Conservation (phyloP, 2,329 filamentous ascomycete genomes). For the Stagonosporopsis chrysanthemi region DNA sequence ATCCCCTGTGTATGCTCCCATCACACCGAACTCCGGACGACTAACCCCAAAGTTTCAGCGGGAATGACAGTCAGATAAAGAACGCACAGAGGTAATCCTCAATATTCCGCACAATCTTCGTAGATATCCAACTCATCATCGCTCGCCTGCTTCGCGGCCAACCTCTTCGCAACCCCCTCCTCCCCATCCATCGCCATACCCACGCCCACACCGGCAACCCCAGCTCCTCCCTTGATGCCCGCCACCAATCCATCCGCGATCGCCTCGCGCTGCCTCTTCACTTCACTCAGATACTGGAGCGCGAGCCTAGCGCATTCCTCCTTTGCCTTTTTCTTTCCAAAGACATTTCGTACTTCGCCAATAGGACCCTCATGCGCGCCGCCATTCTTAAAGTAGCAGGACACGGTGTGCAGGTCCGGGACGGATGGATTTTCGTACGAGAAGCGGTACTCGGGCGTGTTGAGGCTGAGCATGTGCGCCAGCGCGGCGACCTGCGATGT, state of each 20-base stretch:
- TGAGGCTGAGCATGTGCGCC: slow-evolving; percentile 30
- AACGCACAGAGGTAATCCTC: background rate
- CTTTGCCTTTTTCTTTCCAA: slow-evolving; percentile 59
- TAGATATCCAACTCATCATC: slow-evolving; percentile 8
- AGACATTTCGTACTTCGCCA: slow-evolving; percentile 53
- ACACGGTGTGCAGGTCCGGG: slow-evolving; percentile 45
- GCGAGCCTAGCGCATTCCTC: slow-evolving; percentile 57
- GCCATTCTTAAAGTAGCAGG: slow-evolving; percentile 44
- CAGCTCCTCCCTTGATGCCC: background rate
- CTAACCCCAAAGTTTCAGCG: too few relatives aligned
- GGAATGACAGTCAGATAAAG: too few relatives aligned
- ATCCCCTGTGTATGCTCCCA: background rate
- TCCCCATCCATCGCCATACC: background rate
- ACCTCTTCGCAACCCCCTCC: background rate
- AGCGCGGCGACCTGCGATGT: slow-evolving; percentile 31
- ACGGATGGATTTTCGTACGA: slow-evolving; percentile 5
- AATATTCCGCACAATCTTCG: slow-evolving; percentile 10
- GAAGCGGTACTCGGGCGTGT: slow-evolving; percentile 33
- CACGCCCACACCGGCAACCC: background rate
- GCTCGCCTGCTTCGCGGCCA: background rate
- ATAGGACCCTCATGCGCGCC: slow-evolving; percentile 42
- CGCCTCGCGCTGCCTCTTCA: slow-evolving; percentile 29
- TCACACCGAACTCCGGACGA: background rate
- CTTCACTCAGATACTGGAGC: slow-evolving; percentile 48
- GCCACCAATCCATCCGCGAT: slow-evolving; percentile 21